These are phyloP conservation scores for Phytophthora fragariaefolia DNA, from an alignment of 352 stramenopile species.

Conservation along the genomic window DNA sequence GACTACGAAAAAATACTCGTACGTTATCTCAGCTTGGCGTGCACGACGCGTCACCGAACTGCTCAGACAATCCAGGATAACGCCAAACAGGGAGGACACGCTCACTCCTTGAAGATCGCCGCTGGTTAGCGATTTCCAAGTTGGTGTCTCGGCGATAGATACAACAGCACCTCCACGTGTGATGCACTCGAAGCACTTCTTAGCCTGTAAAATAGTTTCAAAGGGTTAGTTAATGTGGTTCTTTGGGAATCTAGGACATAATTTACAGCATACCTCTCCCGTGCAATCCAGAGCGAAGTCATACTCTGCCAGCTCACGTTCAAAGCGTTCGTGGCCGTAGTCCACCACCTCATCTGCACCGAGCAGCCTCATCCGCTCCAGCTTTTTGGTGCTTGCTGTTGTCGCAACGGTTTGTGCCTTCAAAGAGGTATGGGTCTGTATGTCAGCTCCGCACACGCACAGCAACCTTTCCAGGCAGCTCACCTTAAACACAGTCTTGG, in stretches of 20 bases:
- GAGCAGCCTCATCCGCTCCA: constrained; percentile 69
- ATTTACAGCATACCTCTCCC: constrained; percentile 55
- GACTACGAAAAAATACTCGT: constrained; percentile 62
- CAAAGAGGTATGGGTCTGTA: background rate
- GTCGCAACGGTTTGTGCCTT: constrained; percentile 72
- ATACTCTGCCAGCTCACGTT: constrained; percentile 71
- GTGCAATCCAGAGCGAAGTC: constrained; percentile 85
- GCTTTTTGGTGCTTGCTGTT: constrained; percentile 70
- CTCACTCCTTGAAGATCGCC: constrained; percentile 41
- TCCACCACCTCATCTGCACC: constrained; percentile 78
- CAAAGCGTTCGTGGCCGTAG: constrained; percentile 70
- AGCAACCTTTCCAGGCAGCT: background rate
- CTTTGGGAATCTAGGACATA: too few species aligned
- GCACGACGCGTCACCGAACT: constrained; percentile 62
- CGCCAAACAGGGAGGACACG: constrained; percentile 54
- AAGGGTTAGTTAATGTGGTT: too few species aligned
- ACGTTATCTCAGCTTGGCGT: constrained; percentile 53
- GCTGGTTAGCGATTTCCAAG: constrained; percentile 39
- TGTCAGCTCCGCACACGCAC: background rate
- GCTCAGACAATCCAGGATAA: constrained; percentile 67
- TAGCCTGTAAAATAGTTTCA: constrained; percentile 35
- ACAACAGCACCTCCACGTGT: constrained; percentile 59
- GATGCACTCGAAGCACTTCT: constrained; percentile 70
- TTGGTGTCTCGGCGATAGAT: constrained; percentile 68
- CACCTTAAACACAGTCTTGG: constrained; percentile 80